These are phyloP conservation scores for Linnemannia zychae DNA, from an alignment of 192 early-diverging fungal species.

Conservation along the genomic window DNA sequence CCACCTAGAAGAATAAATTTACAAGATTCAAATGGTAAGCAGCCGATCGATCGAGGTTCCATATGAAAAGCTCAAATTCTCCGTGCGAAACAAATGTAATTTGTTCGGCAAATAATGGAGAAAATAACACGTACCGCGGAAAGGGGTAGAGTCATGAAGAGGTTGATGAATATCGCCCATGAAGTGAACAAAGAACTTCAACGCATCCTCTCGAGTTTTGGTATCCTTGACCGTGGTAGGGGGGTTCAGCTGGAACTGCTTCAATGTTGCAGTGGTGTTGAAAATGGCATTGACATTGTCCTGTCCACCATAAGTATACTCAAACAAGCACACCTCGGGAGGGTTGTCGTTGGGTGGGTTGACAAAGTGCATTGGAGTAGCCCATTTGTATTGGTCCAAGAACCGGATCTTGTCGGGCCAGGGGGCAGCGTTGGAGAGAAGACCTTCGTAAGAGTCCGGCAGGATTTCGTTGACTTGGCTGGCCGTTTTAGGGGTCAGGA, in stretches of 20 bases:
- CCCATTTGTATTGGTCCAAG: slow-evolving; percentile 38
- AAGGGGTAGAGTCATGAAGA: slow-evolving; percentile 49
- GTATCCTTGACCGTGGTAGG: slow-evolving; percentile 20
- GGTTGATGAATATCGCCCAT: slow-evolving; percentile 65
- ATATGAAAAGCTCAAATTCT: neutral
- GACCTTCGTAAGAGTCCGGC: slow-evolving; percentile 34
- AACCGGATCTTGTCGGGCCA: slow-evolving; percentile 32
- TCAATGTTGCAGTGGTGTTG: slow-evolving; percentile 56
- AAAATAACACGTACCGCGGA: neutral
- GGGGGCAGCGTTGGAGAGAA: slow-evolving; percentile 30
- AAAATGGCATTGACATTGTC: slow-evolving; percentile 57
- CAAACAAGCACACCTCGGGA: slow-evolving; percentile 43
- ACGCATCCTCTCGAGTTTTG: slow-evolving; percentile 28
- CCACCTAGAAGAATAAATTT: slow-evolving; percentile 20
- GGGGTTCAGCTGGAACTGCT: slow-evolving; percentile 20
- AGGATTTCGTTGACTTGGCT: slow-evolving; percentile 37
- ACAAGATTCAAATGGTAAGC: neutral
- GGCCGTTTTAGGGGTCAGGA: slow-evolving; percentile 43
- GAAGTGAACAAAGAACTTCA: slow-evolving; percentile 62
- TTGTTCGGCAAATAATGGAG: no score
- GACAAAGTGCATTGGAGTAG: slow-evolving; percentile 45
- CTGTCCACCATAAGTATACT: slow-evolving; percentile 24
- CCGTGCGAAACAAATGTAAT: no score
- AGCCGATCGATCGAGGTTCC: neutral
- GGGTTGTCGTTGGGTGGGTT: slow-evolving; percentile 51